A percentile compares a stretch with the other conserved stretches of the same genome.
Evolutionary conservation across 148 eudicot genomes (phyloP).

Genomic region (Rhododendron ferrugineum): DNA sequence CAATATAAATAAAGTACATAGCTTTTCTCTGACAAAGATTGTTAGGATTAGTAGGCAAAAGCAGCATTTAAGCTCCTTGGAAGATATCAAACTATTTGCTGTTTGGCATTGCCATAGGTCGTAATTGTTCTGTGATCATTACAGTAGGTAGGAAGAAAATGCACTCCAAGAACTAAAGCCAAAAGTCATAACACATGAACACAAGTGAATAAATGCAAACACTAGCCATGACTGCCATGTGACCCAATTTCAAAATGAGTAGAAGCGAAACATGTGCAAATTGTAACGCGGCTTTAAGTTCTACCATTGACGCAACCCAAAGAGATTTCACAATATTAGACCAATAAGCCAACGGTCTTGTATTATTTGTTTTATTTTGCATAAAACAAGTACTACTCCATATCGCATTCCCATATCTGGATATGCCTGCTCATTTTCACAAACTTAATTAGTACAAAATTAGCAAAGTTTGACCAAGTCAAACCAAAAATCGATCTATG

Average conservation of each 20-base stretch:
- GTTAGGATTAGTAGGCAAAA: neutral
- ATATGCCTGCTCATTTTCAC: neutral
- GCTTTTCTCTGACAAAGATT: neutral
- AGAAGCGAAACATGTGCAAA: neutral
- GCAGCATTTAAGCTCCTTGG: neutral
- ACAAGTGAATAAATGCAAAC: neutral
- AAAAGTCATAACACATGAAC: neutral
- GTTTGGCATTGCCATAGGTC: neutral
- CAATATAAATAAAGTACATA: neutral
- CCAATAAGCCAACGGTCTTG: neutral
- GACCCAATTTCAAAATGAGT: neutral
- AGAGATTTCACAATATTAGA: neutral
- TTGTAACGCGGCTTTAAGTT: neutral
- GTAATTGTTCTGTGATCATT: neutral
- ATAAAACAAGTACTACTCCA: neutral
- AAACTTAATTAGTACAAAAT: neutral
- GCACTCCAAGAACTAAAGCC: neutral
- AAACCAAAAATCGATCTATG: neutral
- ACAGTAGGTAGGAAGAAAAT: neutral
- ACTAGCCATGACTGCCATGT: neutral
- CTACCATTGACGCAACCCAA: neutral
- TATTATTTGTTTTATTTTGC: neutral
- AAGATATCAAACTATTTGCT: neutral
- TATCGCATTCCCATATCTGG: neutral
- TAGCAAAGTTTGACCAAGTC: neutral